Evolutionary conservation across 306 rosid species (phyloP).

Genomic region (Psophocarpus tetragonolobus): DNA sequence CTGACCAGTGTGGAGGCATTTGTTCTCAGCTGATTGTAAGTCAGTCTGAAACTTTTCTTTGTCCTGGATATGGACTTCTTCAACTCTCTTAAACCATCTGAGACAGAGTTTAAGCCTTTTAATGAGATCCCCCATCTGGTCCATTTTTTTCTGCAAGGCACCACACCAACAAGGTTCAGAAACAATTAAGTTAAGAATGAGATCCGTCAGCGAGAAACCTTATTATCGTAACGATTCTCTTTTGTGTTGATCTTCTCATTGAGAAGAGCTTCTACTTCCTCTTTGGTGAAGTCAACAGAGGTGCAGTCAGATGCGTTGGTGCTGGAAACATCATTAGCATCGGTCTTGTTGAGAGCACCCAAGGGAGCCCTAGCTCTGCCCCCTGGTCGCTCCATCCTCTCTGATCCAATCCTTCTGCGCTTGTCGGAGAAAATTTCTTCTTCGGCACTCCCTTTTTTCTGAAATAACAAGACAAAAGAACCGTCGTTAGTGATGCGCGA

Average conservation of each 20-base stretch:
- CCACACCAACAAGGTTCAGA: neutral
- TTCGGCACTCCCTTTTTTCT: slow-evolving; percentile 60
- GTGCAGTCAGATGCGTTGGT: slow-evolving; percentile 53
- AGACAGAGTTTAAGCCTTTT: slow-evolving; percentile 75
- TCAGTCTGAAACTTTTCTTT: slow-evolving; percentile 65
- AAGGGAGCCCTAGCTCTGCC: slow-evolving; percentile 51
- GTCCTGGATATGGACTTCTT: slow-evolving; percentile 59
- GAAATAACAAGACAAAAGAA: slow-evolving; percentile 8
- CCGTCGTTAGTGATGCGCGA: neutral
- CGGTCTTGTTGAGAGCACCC: slow-evolving; percentile 45
- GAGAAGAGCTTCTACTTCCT: slow-evolving; percentile 67
- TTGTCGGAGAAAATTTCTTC: slow-evolving; percentile 70
- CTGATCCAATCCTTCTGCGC: slow-evolving; percentile 69
- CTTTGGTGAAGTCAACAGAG: slow-evolving; percentile 68
- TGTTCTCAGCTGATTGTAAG: slow-evolving; percentile 63
- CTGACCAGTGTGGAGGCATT: slow-evolving; percentile 69
- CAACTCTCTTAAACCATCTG: slow-evolving; percentile 62
- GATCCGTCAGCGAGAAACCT: slow-evolving; percentile 44
- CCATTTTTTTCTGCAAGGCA: slow-evolving; percentile 56
- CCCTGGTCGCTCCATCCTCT: slow-evolving; percentile 46
- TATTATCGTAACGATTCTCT: slow-evolving; percentile 60
- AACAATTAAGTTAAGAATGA: neutral
- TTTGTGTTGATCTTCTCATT: slow-evolving; percentile 58
- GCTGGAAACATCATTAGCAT: slow-evolving; percentile 32
- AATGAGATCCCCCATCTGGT: slow-evolving; percentile 54